phyloP scores from a whole-genome alignment of 1,284 basidiomycete genomes.

The Volvariella volvacea region DNA sequence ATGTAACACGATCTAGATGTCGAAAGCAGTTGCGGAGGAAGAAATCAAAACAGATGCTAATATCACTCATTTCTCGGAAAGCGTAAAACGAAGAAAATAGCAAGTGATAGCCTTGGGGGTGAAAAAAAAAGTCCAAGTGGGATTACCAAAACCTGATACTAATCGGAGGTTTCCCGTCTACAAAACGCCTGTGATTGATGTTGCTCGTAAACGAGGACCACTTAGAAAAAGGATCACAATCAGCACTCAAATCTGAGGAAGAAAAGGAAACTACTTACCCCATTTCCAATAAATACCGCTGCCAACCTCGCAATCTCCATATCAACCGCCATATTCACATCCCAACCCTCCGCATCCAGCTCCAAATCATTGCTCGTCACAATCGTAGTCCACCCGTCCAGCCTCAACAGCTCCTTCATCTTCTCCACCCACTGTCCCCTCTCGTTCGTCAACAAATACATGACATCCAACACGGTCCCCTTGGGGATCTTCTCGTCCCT shows the following conservation, averaged over 20 bases:
- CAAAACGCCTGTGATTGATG: conserved; percentile 31
- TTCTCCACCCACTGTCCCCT: conserved; percentile 35
- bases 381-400: conserved; percentile 33
- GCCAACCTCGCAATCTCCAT: conserved; percentile 45
- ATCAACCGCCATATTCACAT: conserved; percentile 42
- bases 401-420: conserved; percentile 33
- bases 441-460: conserved; percentile 57
- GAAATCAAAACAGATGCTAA: too few relatives aligned
- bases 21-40: too few relatives aligned
- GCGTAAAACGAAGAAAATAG: too few relatives aligned
- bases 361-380: conserved; percentile 37
- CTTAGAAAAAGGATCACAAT: conserved; percentile 13
- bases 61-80: too few relatives aligned
- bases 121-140: too few relatives aligned
- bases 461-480: conserved; percentile 13
- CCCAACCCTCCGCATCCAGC: conserved; percentile 37
- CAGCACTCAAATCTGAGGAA: conserved; percentile 43
- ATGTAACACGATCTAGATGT: too few relatives aligned
- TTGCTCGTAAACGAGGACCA: conserved; percentile 42
- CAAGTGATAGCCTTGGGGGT: too few relatives aligned
- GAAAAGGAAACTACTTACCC: conserved; percentile 53
- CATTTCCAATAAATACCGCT: conserved; percentile 49
- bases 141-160: conserved; percentile 31
- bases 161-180: conserved; percentile 30
- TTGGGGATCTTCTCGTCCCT: conserved; percentile 25